These are phyloP conservation scores for Dendrocalamus sinicus DNA, from an alignment of 176 grass and related monocot species.

Conservation along the genomic window DNA sequence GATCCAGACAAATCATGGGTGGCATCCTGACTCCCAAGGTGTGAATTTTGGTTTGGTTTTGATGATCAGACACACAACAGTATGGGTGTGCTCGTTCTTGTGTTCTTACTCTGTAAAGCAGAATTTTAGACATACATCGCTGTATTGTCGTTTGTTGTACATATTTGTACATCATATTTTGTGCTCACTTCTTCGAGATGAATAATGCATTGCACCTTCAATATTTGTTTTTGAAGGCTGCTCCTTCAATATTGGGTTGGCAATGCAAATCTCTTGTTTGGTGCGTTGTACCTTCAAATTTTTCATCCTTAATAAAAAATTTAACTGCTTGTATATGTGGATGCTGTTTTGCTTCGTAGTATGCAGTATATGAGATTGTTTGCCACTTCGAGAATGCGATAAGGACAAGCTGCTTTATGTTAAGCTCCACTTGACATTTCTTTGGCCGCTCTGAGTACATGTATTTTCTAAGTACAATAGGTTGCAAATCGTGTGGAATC, in stretches of 20 bases:
- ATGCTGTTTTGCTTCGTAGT: conserved; percentile 10
- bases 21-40: neutral
- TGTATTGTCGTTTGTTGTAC: conserved; percentile 33
- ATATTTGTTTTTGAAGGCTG: neutral
- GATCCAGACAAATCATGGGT: conserved; percentile 33
- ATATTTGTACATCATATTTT: conserved; percentile 25
- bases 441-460: neutral
- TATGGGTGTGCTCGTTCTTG: conserved; percentile 1
- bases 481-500: conserved; percentile 20
- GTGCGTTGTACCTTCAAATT: neutral
- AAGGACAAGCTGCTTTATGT: neutral
- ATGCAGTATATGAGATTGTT: neutral
- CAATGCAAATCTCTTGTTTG: neutral
- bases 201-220: neutral
- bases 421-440: neutral
- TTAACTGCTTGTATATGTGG: conserved; percentile 3
- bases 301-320: neutral
- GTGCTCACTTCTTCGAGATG: neutral
- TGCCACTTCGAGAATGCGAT: conserved; percentile 36
- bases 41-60: conserved; percentile 40
- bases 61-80: conserved; percentile 17
- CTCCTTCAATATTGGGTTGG: neutral
- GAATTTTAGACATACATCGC: neutral
- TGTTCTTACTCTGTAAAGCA: conserved; percentile 36
- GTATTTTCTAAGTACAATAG: neutral